Base-by-base conservation (phyloP, 306 rosid species). In the Prunus davidiana region DNA sequence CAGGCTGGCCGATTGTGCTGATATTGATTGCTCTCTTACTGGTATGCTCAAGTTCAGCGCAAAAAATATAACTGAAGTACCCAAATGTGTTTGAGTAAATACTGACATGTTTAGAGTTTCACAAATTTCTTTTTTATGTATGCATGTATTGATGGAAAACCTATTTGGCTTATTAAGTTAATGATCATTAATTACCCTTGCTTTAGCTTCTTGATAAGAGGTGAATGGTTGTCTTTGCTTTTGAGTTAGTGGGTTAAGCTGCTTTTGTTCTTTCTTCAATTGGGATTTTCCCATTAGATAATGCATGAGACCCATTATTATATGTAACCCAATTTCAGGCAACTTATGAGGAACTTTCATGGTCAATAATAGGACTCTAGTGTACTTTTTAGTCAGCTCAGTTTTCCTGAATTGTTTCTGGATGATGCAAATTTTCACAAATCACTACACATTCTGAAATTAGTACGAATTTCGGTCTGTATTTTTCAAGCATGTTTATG, bases 1-100 rank as follows among this genome's bases (percentile, higher is more conserved):
- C n/a, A 80, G 90, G 46, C 8, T 86, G 58, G 92, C 92, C 16
- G 92, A 86, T 76, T 88, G 90, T 69, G 84, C 86, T 16, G 92
- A 86, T 76, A 13, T 84, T 30, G 14, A 49, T 72, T 85, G 86
- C 61, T 71, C 76, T 18, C n/a, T 18, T 22, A 43, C 74, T 69
- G 86, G 82, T 77, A 11, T 27, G 27, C 45, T 77, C 50, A 52
- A 52, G 14, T 3, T 46, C 16, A 34, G 18, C 8, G 20, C 50
- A 43, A 18, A 11, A 34, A 24, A 15, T 34, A 19, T 19, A 18
- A 10, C 2, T 11, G 5, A 20, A 56, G 28, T 56, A 7, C 62
- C 62, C 46, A 16, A 9, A 15, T 69, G 1, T 16, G 45, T 69
- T 16, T 27, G 2, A 69, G 16, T 2, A 51, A 20, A 56, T 56